Evolutionary conservation across 1,139 yeast genomes (phyloP).

Genomic region (Hyphopichia burtonii): DNA sequence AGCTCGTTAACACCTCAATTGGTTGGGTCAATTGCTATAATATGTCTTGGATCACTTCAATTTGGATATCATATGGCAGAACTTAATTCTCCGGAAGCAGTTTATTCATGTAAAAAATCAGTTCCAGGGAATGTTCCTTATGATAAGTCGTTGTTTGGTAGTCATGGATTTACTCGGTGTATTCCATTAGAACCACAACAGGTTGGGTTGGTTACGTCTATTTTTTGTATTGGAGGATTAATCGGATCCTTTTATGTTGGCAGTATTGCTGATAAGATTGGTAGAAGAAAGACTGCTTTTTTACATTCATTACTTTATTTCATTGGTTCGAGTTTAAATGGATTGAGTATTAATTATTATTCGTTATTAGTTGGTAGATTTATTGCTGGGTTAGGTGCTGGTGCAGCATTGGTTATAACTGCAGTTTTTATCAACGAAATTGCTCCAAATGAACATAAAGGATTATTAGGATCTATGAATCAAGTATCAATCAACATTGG

Average conservation of each 20-base stretch:
- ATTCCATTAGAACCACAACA: constrained; percentile 62
- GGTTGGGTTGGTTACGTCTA: constrained; percentile 78
- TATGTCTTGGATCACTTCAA: constrained; percentile 47
- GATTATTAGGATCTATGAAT: constrained; percentile 82
- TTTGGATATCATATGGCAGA: constrained; percentile 54
- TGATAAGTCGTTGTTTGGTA: constrained; percentile 37
- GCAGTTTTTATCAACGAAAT: constrained; percentile 81
- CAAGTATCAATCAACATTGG: constrained; percentile 87
- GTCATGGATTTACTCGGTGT: constrained; percentile 41
- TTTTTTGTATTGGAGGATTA: constrained; percentile 85
- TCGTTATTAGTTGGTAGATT: constrained; percentile 67
- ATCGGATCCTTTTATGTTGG: constrained; percentile 77
- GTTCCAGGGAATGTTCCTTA: constrained; percentile 34
- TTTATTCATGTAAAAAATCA: constrained; percentile 35
- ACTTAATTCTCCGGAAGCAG: constrained; percentile 45
- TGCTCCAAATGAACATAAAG: constrained; percentile 66
- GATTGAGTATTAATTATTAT: constrained; percentile 44
- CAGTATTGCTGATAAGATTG: constrained; percentile 61
- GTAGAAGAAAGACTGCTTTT: constrained; percentile 60
- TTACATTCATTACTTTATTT: constrained; percentile 56
- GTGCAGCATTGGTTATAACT: constrained; percentile 79
- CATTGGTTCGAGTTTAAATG: constrained; percentile 69
- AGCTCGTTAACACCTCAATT: constrained; percentile 20
- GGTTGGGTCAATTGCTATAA: constrained; percentile 29
- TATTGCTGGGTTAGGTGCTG: constrained; percentile 82